A percentile compares a stretch with the other conserved stretches of the same genome.
Conservation (phyloP, 192 early-diverging fungal species). For the Podila verticillata region DNA sequence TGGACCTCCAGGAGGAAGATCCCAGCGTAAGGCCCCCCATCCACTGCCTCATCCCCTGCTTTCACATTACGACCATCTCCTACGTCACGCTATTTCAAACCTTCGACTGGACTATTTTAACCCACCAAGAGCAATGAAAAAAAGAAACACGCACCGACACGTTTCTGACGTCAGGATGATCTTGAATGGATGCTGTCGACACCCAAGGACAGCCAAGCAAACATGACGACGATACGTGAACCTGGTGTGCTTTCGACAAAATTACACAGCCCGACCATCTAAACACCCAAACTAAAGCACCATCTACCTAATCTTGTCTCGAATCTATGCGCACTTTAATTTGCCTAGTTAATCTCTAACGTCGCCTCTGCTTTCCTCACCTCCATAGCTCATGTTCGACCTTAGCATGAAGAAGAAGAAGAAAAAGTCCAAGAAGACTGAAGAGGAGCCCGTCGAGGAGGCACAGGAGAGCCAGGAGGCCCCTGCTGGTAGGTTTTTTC, state of each 20-base stretch:
- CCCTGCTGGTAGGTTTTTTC: slow-evolving; percentile 14
- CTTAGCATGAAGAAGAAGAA: slow-evolving; percentile 70
- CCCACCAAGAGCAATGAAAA: neutral
- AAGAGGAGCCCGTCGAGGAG: slow-evolving; percentile 56
- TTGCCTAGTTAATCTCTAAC: neutral
- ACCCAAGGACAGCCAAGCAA: too few relatives aligned
- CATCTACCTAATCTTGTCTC: neutral
- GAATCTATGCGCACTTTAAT: neutral
- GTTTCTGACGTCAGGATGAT: too few relatives aligned
- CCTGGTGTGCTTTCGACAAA: too few relatives aligned
- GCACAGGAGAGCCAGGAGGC: slow-evolving; percentile 23
- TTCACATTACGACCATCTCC: neutral
- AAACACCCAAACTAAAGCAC: too few relatives aligned
- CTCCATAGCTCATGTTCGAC: slow-evolving; percentile 9
- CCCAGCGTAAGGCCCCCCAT: slow-evolving; percentile 12
- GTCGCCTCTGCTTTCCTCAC: too few relatives aligned
- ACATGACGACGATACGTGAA: too few relatives aligned
- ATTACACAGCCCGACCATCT: too few relatives aligned
- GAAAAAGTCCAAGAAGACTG: slow-evolving; percentile 42
- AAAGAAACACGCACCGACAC: neutral
- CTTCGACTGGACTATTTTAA: too few relatives aligned
- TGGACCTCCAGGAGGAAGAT: slow-evolving; percentile 22
- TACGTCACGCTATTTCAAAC: neutral
- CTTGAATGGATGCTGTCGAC: too few relatives aligned
- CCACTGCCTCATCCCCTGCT: neutral